Percentiles rank a stretch among this genome's conserved stretches.
These are phyloP conservation scores for Zymoseptoria tritici DNA, from an alignment of 2,329 filamentous ascomycete genomes.

Conservation along the genomic window DNA sequence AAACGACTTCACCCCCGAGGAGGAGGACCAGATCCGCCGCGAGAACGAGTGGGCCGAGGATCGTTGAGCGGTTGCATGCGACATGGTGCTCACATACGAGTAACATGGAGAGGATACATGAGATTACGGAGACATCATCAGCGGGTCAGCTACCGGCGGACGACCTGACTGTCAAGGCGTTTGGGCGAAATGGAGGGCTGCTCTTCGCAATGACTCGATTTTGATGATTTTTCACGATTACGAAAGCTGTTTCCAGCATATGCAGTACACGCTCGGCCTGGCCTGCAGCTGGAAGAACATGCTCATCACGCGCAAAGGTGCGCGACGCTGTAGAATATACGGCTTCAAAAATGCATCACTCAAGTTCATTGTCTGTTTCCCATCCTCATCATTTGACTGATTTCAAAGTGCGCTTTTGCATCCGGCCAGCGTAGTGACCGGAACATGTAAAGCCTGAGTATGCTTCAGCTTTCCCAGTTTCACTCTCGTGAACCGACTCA, in stretches of 20 bases:
- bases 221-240: constrained; percentile 1
- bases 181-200: constrained; percentile 1
- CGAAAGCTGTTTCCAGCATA: constrained; percentile 1
- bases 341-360: not conserved
- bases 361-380: not conserved
- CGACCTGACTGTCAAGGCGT: constrained; percentile 5
- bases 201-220: not conserved
- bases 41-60: constrained; percentile 47
- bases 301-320: not conserved
- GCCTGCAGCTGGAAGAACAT: not conserved
- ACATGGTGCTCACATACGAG: not conserved
- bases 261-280: not conserved
- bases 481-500: too few relatives aligned
- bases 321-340: not conserved
- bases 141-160: not conserved
- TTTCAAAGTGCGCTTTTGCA: not conserved
- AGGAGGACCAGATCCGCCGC: constrained; percentile 81
- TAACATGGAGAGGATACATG: not conserved
- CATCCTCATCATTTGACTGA: not conserved
- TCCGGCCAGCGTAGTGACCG: too few relatives aligned
- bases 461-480: too few relatives aligned
- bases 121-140: not conserved
- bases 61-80: constrained; percentile 19
- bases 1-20: constrained; percentile 97
- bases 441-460: too few relatives aligned